Evolutionary conservation across 2,329 filamentous ascomycete genomes (phyloP).

Genomic region (Alternaria hordeiaustralica): DNA sequence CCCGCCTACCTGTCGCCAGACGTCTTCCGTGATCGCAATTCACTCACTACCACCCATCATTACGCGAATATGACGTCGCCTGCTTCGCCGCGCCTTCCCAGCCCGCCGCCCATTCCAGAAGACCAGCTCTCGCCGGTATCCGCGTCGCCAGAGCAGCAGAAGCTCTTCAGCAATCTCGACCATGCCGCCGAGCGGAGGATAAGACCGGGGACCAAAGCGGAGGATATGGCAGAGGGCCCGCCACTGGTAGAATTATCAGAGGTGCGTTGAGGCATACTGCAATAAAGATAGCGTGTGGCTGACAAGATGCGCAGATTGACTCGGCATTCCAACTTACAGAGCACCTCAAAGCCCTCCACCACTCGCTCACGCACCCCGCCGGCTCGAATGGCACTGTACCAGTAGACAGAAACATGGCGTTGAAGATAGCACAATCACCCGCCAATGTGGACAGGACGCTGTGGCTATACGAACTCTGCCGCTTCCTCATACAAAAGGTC

Average conservation of each 20-base stretch:
- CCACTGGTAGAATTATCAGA: constrained; percentile 85
- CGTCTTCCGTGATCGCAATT: neutral
- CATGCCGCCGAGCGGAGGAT: constrained; percentile 82
- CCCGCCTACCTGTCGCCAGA: neutral
- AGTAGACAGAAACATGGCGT: constrained; percentile 77
- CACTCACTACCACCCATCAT: neutral
- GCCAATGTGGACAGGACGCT: constrained; percentile 82
- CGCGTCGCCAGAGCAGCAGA: constrained; percentile 65
- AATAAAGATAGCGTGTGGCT: constrained; percentile 16
- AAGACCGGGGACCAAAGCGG: constrained; percentile 88
- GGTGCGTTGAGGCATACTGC: constrained; percentile 58
- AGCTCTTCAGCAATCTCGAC: constrained; percentile 63
- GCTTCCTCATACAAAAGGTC: constrained; percentile 92
- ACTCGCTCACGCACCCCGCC: constrained; percentile 73
- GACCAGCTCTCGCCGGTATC: constrained; percentile 85
- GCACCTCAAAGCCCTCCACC: constrained; percentile 91
- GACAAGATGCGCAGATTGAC: constrained; percentile 71
- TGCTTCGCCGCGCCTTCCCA: constrained; percentile 86
- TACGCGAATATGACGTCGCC: constrained; percentile 33
- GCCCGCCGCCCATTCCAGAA: constrained; percentile 91
- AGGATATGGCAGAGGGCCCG: constrained; percentile 90
- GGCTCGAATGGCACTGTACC: constrained; percentile 66
- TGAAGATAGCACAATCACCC: constrained; percentile 79
- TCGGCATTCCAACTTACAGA: constrained; percentile 97
- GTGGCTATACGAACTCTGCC: constrained; percentile 97